Conservation (phyloP, 352 stramenopile genomes). For the Pythium phragmiticola region DNA sequence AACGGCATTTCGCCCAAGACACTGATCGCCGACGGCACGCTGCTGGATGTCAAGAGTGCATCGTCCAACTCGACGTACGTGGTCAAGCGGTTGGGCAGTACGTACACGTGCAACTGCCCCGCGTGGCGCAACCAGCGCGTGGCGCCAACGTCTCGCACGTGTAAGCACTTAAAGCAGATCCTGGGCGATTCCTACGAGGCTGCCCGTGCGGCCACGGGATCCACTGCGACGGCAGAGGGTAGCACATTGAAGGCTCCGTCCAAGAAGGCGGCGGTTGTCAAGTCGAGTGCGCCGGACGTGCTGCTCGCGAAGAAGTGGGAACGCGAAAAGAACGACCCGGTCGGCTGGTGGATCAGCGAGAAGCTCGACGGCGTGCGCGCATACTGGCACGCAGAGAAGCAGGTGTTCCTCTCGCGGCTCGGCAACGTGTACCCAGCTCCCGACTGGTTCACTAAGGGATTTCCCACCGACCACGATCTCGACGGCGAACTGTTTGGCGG, state of each 20-base stretch:
- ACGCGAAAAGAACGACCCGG: constrained; percentile 50
- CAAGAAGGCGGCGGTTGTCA: constrained; percentile 21
- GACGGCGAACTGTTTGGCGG: constrained; percentile 75
- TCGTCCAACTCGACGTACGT: constrained; percentile 58
- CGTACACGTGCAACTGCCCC: constrained; percentile 64
- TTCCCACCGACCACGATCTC: constrained; percentile 49
- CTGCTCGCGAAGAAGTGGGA: constrained; percentile 74
- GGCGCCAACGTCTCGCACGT: constrained; percentile 45
- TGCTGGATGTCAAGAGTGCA: constrained; percentile 47
- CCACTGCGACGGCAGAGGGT: background rate
- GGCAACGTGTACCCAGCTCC: constrained; percentile 67
- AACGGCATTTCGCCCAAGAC: constrained; percentile 39
- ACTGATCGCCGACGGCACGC: constrained; percentile 38
- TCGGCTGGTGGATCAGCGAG: constrained; percentile 73
- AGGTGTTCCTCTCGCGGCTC: constrained; percentile 54
- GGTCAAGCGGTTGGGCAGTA: constrained; percentile 44
- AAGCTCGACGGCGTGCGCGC: constrained; percentile 76
- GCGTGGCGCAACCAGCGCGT: constrained; percentile 66
- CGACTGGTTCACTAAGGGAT: constrained; percentile 50
- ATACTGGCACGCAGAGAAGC: constrained; percentile 54
- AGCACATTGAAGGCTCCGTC: constrained; percentile 2
- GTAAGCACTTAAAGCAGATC: constrained; percentile 61
- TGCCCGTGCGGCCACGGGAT: constrained; percentile 26
- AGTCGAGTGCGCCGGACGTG: constrained; percentile 42
- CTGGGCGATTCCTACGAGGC: constrained; percentile 53